Evolutionary conservation across 2,329 filamentous ascomycete species (phyloP).

Genomic region (Sphaceloma murrayae): DNA sequence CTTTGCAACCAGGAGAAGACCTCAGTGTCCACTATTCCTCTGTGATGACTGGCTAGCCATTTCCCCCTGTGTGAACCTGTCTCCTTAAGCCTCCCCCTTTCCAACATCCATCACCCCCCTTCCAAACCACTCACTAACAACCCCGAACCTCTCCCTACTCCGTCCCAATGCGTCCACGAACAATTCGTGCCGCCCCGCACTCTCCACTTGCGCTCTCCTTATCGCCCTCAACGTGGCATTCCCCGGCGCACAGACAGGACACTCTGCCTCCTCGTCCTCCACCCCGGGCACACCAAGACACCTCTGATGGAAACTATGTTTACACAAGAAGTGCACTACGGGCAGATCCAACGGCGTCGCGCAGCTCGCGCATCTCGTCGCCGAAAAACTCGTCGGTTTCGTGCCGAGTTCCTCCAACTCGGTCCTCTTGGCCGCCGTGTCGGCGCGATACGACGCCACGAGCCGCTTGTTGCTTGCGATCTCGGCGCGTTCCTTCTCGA

Average conservation of each 20-base stretch:
- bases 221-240: constrained; percentile 87
- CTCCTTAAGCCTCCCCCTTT: constrained; percentile 12
- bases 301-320: constrained; percentile 90
- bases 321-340: constrained; percentile 91
- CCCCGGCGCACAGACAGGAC: constrained; percentile 71
- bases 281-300: constrained; percentile 56
- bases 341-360: constrained; percentile 71
- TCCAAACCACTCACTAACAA: constrained; percentile 89
- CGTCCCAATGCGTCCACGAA: constrained; percentile 72
- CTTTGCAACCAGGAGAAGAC: not conserved
- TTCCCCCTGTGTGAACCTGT: not conserved
- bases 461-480: constrained; percentile 71
- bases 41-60: too few relatives aligned
- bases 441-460: constrained; percentile 71
- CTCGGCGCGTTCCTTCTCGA: constrained; percentile 77
- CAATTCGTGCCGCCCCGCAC: constrained; percentile 75
- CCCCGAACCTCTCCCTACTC: constrained; percentile 77
- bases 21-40: too few relatives aligned
- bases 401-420: constrained; percentile 69
- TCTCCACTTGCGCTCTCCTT: constrained; percentile 74
- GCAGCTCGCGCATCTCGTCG: constrained; percentile 79
- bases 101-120: constrained; percentile 69
- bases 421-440: constrained; percentile 68
- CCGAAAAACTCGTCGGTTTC: constrained; percentile 82
- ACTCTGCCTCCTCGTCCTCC: constrained; percentile 55